These are phyloP conservation scores for Chalaropsis ovoidea DNA, from an alignment of 2,329 filamentous ascomycete genomes.

Conservation along the genomic window DNA sequence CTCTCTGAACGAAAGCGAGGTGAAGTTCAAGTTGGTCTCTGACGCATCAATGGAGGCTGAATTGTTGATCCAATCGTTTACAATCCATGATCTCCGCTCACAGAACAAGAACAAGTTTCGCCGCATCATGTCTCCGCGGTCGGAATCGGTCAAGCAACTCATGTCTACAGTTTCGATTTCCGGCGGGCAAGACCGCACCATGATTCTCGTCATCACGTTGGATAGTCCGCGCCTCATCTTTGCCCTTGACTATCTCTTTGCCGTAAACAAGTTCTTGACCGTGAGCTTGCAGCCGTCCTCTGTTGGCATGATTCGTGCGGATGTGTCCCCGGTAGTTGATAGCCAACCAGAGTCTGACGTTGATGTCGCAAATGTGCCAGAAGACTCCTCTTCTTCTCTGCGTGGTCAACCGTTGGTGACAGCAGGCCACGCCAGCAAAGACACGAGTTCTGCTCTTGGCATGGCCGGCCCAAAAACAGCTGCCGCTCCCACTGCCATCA, in stretches of 20 bases:
- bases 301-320: conserved; percentile 44
- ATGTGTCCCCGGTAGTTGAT: conserved; percentile 45
- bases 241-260: conserved; percentile 89
- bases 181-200: conserved; percentile 57
- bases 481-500: conserved; percentile 29
- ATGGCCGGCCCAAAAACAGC: background rate
- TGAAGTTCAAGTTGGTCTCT: conserved; percentile 87
- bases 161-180: conserved; percentile 96
- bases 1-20: conserved; percentile 80
- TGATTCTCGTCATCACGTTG: conserved; percentile 86
- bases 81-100: conserved; percentile 82
- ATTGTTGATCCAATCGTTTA: conserved; percentile 85
- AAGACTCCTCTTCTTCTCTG: background rate
- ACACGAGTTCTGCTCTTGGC: background rate
- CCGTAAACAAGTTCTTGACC: conserved; percentile 72
- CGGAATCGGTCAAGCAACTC: conserved; percentile 90
- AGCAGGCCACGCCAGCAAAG: conserved; percentile 34
- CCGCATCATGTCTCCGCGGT: conserved; percentile 95
- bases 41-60: conserved; percentile 89
- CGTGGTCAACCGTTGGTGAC: background rate
- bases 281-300: conserved; percentile 54
- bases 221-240: conserved; percentile 94
- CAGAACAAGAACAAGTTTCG: conserved; percentile 89
- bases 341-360: conserved; percentile 42
- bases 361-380: conserved; percentile 32